phyloP scores from a whole-genome alignment of 2,329 filamentous ascomycete genomes.

The Monascus ruber region DNA sequence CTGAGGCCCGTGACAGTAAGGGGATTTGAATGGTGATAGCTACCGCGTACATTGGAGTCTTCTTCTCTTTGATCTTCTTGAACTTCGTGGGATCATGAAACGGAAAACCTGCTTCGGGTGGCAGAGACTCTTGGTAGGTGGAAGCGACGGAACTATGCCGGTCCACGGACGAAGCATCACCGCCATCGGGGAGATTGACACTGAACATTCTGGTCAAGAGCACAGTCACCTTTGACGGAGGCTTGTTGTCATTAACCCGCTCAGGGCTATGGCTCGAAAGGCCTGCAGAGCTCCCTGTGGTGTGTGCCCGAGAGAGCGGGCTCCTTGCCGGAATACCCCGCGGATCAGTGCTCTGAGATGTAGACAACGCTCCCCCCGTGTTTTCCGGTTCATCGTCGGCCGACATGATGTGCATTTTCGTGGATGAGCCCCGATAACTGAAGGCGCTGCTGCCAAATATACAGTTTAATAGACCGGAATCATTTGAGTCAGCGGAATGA shows the following conservation, averaged over 20 bases:
- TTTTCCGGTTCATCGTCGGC: slow-evolving; percentile 23
- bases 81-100: slow-evolving; percentile 30
- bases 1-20: slow-evolving; percentile 21
- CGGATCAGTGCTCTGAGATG: slow-evolving; percentile 3
- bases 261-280: slow-evolving; percentile 9
- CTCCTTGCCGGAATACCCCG: slow-evolving; percentile 11
- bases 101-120: slow-evolving; percentile 22
- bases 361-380: slow-evolving; percentile 14
- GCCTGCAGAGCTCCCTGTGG: slow-evolving; percentile 24
- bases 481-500: slow-evolving; percentile 37
- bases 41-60: slow-evolving; percentile 49
- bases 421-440: slow-evolving; percentile 47
- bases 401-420: slow-evolving; percentile 48
- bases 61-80: slow-evolving; percentile 39
- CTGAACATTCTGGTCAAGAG: slow-evolving; percentile 49
- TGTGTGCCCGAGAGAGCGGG: slow-evolving; percentile 27
- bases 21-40: slow-evolving; percentile 47
- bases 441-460: slow-evolving; percentile 50
- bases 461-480: slow-evolving; percentile 44
- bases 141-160: slow-evolving; percentile 19
- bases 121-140: slow-evolving; percentile 21
- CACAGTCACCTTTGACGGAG: slow-evolving; percentile 39
- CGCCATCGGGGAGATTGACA: slow-evolving; percentile 41
- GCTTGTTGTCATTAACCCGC: slow-evolving; percentile 22
- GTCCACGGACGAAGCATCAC: slow-evolving; percentile 22